phyloP scores from a whole-genome alignment of 2,329 filamentous ascomycete genomes.

The Nemania abortiva region DNA sequence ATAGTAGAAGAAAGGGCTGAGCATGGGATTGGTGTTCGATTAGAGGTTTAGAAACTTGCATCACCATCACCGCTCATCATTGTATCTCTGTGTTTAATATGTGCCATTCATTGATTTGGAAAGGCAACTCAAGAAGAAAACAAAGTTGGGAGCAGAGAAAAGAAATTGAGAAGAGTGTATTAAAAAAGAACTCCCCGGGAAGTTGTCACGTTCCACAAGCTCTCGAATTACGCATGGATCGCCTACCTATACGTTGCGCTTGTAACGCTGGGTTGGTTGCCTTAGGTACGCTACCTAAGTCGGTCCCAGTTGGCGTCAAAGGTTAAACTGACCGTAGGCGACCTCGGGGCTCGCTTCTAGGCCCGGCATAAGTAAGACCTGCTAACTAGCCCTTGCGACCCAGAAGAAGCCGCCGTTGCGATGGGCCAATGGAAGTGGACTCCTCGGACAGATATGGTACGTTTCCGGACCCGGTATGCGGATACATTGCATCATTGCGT shows the following conservation, averaged over 20 bases:
- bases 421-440: slow-evolving; percentile 20
- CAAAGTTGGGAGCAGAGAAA: too few species aligned
- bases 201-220: too few species aligned
- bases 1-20: slow-evolving; percentile 24
- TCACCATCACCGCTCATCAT: slow-evolving; percentile 43
- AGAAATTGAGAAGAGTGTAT: too few species aligned
- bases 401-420: slow-evolving; percentile 2
- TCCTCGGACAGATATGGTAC: slow-evolving; percentile 17
- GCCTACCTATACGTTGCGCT: too few species aligned
- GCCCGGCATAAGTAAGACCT: background rate
- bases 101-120: background rate
- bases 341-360: background rate
- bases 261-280: too few species aligned
- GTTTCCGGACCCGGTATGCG: slow-evolving; percentile 15
- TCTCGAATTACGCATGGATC: too few species aligned
- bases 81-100: slow-evolving; percentile 6
- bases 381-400: background rate
- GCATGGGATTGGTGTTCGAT: slow-evolving; percentile 33
- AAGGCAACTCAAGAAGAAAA: background rate
- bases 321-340: background rate
- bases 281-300: too few species aligned
- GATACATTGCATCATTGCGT: slow-evolving; percentile 36
- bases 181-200: too few species aligned
- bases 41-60: slow-evolving; percentile 33
- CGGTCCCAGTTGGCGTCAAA: background rate